phyloP scores from a whole-genome alignment of 495 filamentous ascomycete genomes.

The Sordaria brevicollis region DNA sequence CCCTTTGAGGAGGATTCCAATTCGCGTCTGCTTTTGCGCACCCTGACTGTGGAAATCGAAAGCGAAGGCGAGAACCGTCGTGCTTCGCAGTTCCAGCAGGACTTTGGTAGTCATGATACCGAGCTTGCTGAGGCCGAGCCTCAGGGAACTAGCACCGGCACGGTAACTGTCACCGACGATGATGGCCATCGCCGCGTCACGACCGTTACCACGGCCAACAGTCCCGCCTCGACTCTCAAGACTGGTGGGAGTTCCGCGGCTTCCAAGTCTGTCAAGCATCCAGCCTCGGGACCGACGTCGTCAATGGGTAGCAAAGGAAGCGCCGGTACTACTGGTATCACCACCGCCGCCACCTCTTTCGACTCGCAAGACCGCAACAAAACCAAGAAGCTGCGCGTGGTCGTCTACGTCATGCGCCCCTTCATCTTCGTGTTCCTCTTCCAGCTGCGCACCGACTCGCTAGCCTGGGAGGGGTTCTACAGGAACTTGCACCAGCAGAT shows the following conservation, averaged over 20 bases:
- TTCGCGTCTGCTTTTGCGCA: conserved; percentile 33
- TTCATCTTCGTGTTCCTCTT: conserved; percentile 93
- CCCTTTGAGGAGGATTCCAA: conserved; percentile 23
- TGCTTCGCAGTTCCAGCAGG: conserved; percentile 29
- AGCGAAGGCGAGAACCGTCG: conserved; percentile 19
- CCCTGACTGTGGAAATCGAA: conserved; percentile 42
- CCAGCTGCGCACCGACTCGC: conserved; percentile 52
- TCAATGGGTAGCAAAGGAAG: neutral
- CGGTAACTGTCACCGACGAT: neutral
- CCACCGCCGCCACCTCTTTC: conserved; percentile 12
- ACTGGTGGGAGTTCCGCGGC: neutral
- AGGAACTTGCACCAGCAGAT: conserved; percentile 74
- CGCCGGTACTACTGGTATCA: neutral
- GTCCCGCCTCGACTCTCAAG: neutral
- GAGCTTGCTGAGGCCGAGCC: conserved; percentile 12
- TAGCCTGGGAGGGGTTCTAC: conserved; percentile 64
- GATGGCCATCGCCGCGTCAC: conserved; percentile 6
- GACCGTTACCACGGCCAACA: conserved; percentile 3
- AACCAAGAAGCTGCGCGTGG: conserved; percentile 51
- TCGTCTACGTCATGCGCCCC: conserved; percentile 65
- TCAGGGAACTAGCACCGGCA: neutral
- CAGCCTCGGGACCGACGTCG: neutral
- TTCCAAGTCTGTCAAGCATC: neutral
- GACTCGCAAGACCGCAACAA: conserved; percentile 42
- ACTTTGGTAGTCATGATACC: conserved; percentile 32